Evolutionary conservation across 352 stramenopile species (phyloP), one percentile per base, ranked within the genome.

Genomic region (Thraustochytrium striatum): DNA sequence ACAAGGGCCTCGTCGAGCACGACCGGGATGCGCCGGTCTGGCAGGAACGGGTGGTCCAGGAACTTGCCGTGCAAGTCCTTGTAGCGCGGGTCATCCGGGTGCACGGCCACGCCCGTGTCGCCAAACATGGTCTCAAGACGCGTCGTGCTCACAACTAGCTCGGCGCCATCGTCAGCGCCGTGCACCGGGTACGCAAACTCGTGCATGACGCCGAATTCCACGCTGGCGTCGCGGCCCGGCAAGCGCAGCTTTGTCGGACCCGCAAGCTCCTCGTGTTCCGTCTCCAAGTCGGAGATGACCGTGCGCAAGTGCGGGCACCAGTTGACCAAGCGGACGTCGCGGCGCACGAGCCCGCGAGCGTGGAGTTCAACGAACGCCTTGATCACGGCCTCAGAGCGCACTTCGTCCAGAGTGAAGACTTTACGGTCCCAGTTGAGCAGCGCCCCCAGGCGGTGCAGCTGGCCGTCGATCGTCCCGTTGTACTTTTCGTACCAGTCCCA

Each of bases 81-180:
- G 87, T 99, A 99, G 25, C 97, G 90, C 41, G 90, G 85, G 87
- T 99, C 97, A 36, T 99, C 92, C 0, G 97, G 97, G 89, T 99
- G 97, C 30, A 99, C 91, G 0, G 97, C 97, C 28, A 99, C 94
- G 44, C 93, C 95, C 3, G 91, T 93, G 88, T 99, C 97, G 41
- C 97, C 97, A 33, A 99, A 87, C 95, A 99, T 99, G 5, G 97
- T 99, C 88, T 99, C 97, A 3, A 99, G 87, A 91, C 97, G 96
- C 43, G 97, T 99, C 0, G 97, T 96, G 0, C 91, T 91, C 19
- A 93, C 87, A 30, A 95, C 88, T 57, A 96, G 85, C 82, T 94
- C 88, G 52, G 94, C 91, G 30, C 83, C 84, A 19, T 50, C 70
- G 1, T 93, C 88, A 47, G 94, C 91, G n/a, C 84, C 83, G 11